Evolutionary conservation across 2,329 filamentous ascomycete species (phyloP), one percentile per base, ranked within the genome.

Genomic region (Sarocladiaceae sp.): DNA sequence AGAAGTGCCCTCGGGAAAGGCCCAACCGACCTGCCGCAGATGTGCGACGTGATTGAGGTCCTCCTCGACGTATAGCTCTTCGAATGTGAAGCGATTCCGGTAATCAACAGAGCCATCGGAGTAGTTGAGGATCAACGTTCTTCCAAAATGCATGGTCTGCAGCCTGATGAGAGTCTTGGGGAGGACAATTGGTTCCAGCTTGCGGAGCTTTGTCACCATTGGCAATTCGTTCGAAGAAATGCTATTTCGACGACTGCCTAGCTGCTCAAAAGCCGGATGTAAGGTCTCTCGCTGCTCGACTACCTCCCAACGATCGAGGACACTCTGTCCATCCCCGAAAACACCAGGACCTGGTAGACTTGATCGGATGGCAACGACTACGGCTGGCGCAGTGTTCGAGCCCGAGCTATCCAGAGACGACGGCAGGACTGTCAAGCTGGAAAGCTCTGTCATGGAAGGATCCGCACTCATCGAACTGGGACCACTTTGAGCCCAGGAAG

Each of bases 221-320:
- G 64, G 51, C 9, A 58, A 50, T 24, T 67, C 63, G 16, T 19
- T 24, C 10, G 57, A 55, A 11, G 61, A 55, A 42, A 63, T 47
- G 37, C 72, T 78, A 55, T 78, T 80, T 55, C 79, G 80, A 53
- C 83, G 78, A 33, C 61, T 61, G 6, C 80, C 78, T 20, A 93
- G 71, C 53, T 90, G 83, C 51, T 88, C 84, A 58, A 95, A 91
- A 11, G 83, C 84, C 2, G 82, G 67, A 57, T 93, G 85, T 6
- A 94, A 66, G 9, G 67, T 72, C 50, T 83, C 79, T n/a, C 74
- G 65, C 39, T 78, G 73, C 24, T 85, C 80, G 9, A 91, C 60
- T 12, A 95, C 67, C 53, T 93, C 83, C 91, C 91, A 97, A 49
- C 85, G 78, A 50, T 88, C 82, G 49, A 97, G 72, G 32, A 90